These are phyloP conservation scores for Ceratocystis alfenasii DNA, from an alignment of 2,329 filamentous ascomycete genomes.

Conservation along the genomic window DNA sequence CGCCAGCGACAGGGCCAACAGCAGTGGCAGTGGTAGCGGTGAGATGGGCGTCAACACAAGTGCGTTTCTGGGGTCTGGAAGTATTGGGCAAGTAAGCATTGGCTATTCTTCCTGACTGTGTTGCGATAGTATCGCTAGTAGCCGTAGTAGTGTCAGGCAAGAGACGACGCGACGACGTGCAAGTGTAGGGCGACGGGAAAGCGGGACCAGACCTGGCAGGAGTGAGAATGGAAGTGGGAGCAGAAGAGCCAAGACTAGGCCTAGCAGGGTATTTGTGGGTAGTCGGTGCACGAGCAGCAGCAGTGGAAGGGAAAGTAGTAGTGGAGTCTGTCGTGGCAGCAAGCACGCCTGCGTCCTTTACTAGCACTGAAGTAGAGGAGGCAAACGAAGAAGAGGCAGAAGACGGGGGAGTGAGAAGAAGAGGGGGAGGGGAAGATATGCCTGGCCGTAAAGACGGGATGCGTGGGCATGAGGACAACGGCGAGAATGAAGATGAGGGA, in stretches of 20 bases:
- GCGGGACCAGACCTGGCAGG: neutral
- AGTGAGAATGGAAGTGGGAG: constrained; percentile 2
- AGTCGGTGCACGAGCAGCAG: constrained; percentile 1
- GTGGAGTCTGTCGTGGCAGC: neutral
- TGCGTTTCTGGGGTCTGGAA: neutral
- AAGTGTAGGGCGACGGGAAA: constrained; percentile 11
- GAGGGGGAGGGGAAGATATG: neutral
- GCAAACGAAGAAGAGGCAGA: constrained; percentile 4
- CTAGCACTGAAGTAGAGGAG: neutral
- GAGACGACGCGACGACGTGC: constrained; percentile 16
- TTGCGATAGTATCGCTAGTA: neutral
- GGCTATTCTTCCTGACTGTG: neutral
- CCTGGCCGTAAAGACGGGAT: constrained; percentile 9
- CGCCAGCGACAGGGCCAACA: too few species aligned
- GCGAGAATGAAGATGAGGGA: neutral
- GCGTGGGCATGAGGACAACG: constrained; percentile 8
- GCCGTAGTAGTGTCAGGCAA: neutral
- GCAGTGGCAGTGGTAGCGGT: neutral
- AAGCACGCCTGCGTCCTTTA: neutral
- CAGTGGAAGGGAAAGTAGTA: neutral
- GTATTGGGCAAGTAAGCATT: neutral
- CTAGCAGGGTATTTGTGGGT: constrained; percentile 12
- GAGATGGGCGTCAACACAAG: neutral
- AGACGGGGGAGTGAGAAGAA: neutral
- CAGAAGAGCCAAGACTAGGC: neutral